These are phyloP conservation scores for Sclerotinia nivalis DNA, from an alignment of 2,329 filamentous ascomycete genomes.

Conservation along the genomic window DNA sequence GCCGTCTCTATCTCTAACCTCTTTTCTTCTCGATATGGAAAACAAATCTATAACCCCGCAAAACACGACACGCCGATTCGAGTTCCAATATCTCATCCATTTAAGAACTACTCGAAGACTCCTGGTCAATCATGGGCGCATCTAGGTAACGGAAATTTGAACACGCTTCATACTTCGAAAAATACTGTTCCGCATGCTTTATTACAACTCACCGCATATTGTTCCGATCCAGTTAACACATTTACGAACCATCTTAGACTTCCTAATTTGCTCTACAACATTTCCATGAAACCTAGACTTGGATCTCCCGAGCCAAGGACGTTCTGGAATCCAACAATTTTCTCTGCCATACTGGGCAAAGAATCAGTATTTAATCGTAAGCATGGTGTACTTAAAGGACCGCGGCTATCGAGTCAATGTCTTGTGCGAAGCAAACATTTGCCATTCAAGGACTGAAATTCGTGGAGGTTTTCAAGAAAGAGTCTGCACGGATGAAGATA, in stretches of 20 bases:
- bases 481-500: slow-evolving; percentile 40
- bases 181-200: slow-evolving; percentile 25
- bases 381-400: slow-evolving; percentile 41
- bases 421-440: slow-evolving; percentile 45
- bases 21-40: background rate
- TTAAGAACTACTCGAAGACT: slow-evolving; percentile 20
- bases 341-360: slow-evolving; percentile 44
- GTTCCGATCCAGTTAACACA: slow-evolving; percentile 35
- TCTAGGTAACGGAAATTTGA: background rate
- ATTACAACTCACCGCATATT: slow-evolving; percentile 25
- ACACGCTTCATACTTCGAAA: background rate
- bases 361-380: slow-evolving; percentile 44
- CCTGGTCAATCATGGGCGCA: background rate
- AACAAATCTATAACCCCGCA: background rate
- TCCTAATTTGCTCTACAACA: slow-evolving; percentile 41
- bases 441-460: slow-evolving; percentile 32
- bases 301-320: slow-evolving; percentile 32
- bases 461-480: slow-evolving; percentile 32
- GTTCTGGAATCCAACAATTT: slow-evolving; percentile 46
- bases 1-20: slow-evolving; percentile 18
- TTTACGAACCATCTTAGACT: slow-evolving; percentile 43
- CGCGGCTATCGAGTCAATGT: slow-evolving; percentile 44
- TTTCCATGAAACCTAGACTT: slow-evolving; percentile 40
- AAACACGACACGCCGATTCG: slow-evolving; percentile 1
- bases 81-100: slow-evolving; percentile 24